Conservation (phyloP, 1,284 basidiomycete genomes). For the Melampsora larici-populina region DNA sequence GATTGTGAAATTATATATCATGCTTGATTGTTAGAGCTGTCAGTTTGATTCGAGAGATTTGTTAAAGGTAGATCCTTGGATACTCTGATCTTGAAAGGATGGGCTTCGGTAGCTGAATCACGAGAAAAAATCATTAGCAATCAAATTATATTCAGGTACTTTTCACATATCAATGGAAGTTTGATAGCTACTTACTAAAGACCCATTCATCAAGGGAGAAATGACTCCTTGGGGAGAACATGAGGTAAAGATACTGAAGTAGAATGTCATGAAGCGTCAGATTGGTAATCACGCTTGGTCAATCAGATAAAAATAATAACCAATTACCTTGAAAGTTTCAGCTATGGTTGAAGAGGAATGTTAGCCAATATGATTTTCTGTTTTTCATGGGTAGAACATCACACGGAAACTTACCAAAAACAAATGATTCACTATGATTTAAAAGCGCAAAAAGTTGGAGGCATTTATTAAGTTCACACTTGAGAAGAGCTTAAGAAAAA, state of each 20-base stretch:
- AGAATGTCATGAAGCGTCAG: neutral
- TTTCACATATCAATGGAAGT: neutral
- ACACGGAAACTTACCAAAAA: slow-evolving; percentile 24
- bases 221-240: slow-evolving; percentile 23
- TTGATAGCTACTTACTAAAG: slow-evolving; percentile 20
- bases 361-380: neutral
- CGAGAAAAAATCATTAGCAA: neutral
- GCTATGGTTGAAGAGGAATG: neutral
- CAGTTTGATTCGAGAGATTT: neutral
- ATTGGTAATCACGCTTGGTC: neutral
- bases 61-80: neutral
- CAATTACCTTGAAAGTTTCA: slow-evolving; percentile 31
- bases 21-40: no score
- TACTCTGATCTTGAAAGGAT: slow-evolving; percentile 8
- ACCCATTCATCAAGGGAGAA: slow-evolving; percentile 41
- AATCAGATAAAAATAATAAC: neutral
- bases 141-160: neutral
- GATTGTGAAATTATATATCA: no score
- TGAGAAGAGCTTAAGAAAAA: neutral
- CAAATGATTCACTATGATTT: slow-evolving; percentile 13
- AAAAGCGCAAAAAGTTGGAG: neutral
- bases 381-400: neutral
- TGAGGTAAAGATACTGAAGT: neutral
- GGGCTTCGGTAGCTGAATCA: slow-evolving; percentile 3
- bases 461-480: neutral